Evolutionary conservation across 108 stramenopile genomes (phyloP).

Genomic region (Aureococcus anophagefferens): DNA sequence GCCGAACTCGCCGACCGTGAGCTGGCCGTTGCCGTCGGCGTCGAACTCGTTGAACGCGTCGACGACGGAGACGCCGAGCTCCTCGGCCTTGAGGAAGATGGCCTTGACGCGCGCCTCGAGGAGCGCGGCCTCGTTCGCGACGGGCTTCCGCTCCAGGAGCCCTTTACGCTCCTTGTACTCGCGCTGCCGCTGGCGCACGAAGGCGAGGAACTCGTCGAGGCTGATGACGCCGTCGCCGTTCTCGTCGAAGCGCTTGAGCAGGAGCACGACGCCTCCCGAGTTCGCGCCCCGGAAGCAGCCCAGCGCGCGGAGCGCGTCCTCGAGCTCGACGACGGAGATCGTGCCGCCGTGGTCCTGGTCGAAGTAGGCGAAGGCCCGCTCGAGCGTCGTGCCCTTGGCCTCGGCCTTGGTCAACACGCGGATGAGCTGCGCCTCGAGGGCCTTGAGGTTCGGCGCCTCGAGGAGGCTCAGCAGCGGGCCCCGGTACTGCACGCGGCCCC

Average conservation of each 20-base stretch:
- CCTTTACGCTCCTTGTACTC: constrained; percentile 7
- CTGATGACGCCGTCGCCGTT: constrained; percentile 16
- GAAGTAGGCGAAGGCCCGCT: constrained; percentile 10
- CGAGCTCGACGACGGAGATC: constrained; percentile 3
- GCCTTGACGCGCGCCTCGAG: constrained; percentile 12
- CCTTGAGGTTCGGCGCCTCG: constrained; percentile 17
- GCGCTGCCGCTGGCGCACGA: constrained; percentile 7
- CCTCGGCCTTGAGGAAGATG: constrained; percentile 24
- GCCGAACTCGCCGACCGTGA: constrained; percentile 10
- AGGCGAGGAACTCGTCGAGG: constrained; percentile 8
- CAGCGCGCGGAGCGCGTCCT: constrained; percentile 4
- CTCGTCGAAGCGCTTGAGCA: constrained; percentile 2
- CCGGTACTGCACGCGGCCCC: constrained; percentile 24
- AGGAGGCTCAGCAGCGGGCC: constrained; percentile 29
- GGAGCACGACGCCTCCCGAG: background rate
- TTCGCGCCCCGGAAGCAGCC: constrained; percentile 5
- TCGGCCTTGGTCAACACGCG: constrained; percentile 9
- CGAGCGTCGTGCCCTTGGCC: constrained; percentile 9
- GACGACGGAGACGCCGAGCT: constrained; percentile 27
- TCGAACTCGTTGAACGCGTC: constrained; percentile 24
- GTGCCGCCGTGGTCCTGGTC: background rate
- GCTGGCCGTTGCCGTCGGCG: constrained; percentile 6
- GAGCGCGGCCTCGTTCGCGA: constrained; percentile 9
- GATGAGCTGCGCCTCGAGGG: constrained; percentile 4
- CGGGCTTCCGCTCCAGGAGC: constrained; percentile 11